These are phyloP conservation scores for Microdochium bolleyi DNA, from an alignment of 2,329 filamentous ascomycete genomes.

Conservation along the genomic window DNA sequence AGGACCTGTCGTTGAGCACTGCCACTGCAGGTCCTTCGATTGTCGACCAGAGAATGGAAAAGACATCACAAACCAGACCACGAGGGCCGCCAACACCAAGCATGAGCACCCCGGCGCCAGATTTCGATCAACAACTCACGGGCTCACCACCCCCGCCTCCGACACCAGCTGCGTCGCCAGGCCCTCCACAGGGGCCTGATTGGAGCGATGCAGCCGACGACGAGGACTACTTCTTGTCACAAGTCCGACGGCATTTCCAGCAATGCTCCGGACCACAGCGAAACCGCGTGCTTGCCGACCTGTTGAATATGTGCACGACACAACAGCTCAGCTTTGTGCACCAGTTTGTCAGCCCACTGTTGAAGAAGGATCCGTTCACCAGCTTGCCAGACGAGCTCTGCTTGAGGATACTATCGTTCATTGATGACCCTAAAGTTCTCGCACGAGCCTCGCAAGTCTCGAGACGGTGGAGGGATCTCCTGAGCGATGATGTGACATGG, in stretches of 20 bases:
- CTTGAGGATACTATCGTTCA: constrained; percentile 84
- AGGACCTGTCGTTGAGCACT: constrained; percentile 48
- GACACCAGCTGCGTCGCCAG: constrained; percentile 57
- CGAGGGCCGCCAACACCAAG: constrained; percentile 58
- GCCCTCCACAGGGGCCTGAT: constrained; percentile 54
- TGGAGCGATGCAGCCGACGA: constrained; percentile 73
- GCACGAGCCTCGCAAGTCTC: constrained; percentile 96
- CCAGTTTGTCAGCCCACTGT: constrained; percentile 84
- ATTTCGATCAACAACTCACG: constrained; percentile 54
- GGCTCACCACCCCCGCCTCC: constrained; percentile 57
- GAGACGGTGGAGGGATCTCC: constrained; percentile 81
- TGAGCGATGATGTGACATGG: constrained; percentile 97
- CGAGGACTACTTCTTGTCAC: constrained; percentile 75
- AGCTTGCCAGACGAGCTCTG: constrained; percentile 90
- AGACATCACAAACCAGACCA: constrained; percentile 41
- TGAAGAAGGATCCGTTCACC: constrained; percentile 95
- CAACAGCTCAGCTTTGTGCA: constrained; percentile 94
- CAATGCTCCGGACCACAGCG: constrained; percentile 68
- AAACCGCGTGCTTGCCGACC: constrained; percentile 74
- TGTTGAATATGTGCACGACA: constrained; percentile 90
- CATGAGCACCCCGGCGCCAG: constrained; percentile 56
- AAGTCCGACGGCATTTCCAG: constrained; percentile 73
- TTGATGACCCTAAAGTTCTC: constrained; percentile 91
- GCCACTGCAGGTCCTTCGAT: constrained; percentile 26
- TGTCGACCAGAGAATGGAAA: constrained; percentile 41